A percentile compares a stretch with the other conserved stretches of the same genome.
Evolutionary conservation across 257 asterid genomes (phyloP).

Genomic region (Mentha longifolia): DNA sequence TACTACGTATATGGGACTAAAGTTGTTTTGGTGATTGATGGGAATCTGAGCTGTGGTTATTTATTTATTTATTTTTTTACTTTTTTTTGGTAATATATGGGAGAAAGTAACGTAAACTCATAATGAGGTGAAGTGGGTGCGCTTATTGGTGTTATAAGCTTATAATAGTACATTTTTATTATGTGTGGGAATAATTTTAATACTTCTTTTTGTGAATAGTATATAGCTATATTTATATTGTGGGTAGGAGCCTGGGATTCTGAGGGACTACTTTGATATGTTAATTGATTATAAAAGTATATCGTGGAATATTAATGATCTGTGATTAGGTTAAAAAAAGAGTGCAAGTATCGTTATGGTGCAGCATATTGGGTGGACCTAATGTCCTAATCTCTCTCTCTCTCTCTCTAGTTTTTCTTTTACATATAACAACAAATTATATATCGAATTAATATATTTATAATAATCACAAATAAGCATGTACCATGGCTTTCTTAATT

Average conservation of each 20-base stretch:
- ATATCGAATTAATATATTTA: no score
- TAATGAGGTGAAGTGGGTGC: slow-evolving; percentile 53
- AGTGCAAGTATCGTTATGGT: neutral
- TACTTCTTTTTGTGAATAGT: no score
- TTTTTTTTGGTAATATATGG: slow-evolving; percentile 19
- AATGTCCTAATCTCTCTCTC: slow-evolving; percentile 1
- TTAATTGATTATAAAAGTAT: neutral
- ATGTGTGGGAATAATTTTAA: neutral
- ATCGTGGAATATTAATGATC: slow-evolving; percentile 35
- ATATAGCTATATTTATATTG: neutral
- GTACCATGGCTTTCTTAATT: neutral
- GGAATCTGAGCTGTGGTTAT: slow-evolving; percentile 56
- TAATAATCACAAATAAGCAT: neutral
- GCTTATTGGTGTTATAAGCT: neutral
- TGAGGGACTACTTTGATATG: slow-evolving; percentile 21
- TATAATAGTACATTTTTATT: neutral
- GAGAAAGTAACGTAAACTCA: slow-evolving; percentile 52
- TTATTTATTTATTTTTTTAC: neutral
- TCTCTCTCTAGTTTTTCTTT: neutral
- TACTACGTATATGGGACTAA: neutral
- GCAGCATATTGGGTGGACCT: slow-evolving; percentile 11
- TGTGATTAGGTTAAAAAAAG: slow-evolving; percentile 34
- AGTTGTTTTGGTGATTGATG: slow-evolving; percentile 41
- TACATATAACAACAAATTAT: no score
- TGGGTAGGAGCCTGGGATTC: slow-evolving; percentile 1